A percentile compares a stretch with the other conserved stretches of the same genome.
Evolutionary conservation across 1,284 basidiomycete species (phyloP).

Genomic region (Exobasidium rhododendri): DNA sequence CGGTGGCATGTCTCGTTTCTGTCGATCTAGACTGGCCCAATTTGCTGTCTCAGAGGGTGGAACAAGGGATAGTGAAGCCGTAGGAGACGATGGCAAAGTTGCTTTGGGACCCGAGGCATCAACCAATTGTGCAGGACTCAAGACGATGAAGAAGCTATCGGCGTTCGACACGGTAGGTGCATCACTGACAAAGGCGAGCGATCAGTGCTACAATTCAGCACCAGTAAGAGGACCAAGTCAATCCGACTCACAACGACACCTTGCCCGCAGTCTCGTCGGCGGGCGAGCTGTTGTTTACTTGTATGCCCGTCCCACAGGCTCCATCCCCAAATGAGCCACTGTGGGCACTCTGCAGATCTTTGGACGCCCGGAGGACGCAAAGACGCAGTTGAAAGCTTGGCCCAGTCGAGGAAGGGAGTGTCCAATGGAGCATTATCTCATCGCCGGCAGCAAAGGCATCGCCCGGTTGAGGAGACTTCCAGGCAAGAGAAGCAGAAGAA

Average conservation of each 20-base stretch:
- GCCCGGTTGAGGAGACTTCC: not conserved
- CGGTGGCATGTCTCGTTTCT: not conserved
- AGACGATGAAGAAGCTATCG: not conserved
- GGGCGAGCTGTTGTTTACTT: not conserved
- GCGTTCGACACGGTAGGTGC: not conserved
- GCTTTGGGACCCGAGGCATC: not conserved
- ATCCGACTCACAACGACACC: not conserved
- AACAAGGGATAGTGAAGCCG: not conserved
- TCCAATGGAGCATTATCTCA: not conserved
- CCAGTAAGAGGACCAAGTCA: no score
- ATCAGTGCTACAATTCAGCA: not conserved
- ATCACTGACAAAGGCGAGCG: not conserved
- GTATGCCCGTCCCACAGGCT: not conserved
- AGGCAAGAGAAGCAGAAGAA: not conserved
- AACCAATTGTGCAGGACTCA: not conserved
- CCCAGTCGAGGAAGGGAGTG: not conserved
- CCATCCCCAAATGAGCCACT: not conserved
- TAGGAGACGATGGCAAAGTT: not conserved
- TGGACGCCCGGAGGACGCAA: not conserved
- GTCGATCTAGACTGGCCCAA: not conserved
- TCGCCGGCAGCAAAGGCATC: not conserved
- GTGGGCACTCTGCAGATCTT: not conserved
- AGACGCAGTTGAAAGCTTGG: not conserved
- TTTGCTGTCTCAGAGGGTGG: no score
- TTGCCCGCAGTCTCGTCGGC: not conserved